Evolutionary conservation across 805 yeast genomes (phyloP), one percentile per base, ranked within the genome.

Genomic region (Saccharomycopsis schoenii): DNA sequence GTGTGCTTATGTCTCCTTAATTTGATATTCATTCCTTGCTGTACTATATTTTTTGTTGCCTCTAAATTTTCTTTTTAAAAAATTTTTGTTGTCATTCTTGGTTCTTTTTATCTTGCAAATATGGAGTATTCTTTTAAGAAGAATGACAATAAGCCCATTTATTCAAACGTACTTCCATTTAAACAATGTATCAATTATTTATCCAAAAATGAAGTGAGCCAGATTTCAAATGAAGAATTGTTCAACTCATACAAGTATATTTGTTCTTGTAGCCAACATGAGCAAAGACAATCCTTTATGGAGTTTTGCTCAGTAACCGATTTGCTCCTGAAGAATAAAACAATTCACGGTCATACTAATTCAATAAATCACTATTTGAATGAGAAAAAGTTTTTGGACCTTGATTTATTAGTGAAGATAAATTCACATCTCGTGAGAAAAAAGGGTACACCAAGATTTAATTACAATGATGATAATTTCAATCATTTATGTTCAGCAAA

Each of bases 391-490:
- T 47, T 47, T 15, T 47, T 24, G 52, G 10, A 47, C 6, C 2
- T 25, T 47, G n/a, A 47, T 9, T 12, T 47, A 6, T 9, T 47
- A 14, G 15, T 5, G 2, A 24, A 21, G 21, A 21, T 47, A 21
- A 47, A 47, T 15, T 47, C 52, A 6, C 21, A 34, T 10, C 14
- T 47, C 15, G 21, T 25, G 10, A 14, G 10, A 21, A 24, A 21
- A 6, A 47, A 4, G 21, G 34, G 4, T 21, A 15, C 3, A 15
- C 52, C 52, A 9, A 47, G 21, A 47, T 47, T 58, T 50, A 21
- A 51, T 21, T 61, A 55, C 25, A 61, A 56, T 19, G 63, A 61
- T 42, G 63, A 61, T 36, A 61, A 58, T 55, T 61, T 61, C 21
- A 25, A 52, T 52, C 43, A 61, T 51, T 41, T 55, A 55, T 10